Base-by-base conservation (phyloP, 495 filamentous ascomycete genomes). In the Rostrohypoxylon terebratum region DNA sequence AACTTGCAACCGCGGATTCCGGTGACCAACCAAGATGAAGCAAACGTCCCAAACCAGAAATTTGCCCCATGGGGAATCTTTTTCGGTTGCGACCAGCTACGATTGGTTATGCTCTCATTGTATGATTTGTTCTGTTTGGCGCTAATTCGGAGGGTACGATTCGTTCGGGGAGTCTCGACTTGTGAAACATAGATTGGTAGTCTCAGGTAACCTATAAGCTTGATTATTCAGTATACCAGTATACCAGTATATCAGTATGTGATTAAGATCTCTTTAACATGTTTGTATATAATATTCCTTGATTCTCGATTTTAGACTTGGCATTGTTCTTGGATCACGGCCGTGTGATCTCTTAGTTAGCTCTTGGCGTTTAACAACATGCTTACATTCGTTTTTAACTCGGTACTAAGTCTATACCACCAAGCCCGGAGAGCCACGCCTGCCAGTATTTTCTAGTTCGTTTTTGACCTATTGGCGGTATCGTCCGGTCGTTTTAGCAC, bases 341-440 rank as follows among this genome's bases (percentile, higher is more conserved):
- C 54, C 62, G 34, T 47, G 45, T 66, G 63, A 66, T 63, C 51
- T 42, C 25, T 54, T 63, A 48, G 59, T 38, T 18, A 36, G n/a
- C 51, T 20, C 51, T 55, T 55, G 20, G 51, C 25, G 25, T 11
- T 55, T 16, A 7, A 25, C 14, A 25, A 8, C 51, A 36, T 20
- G n/a, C 31, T 13, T 55, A 16, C 51, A 14, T 51, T 14, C 23
- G 9, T 34, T 36, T 28, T 55, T 36, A 16, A 55, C 51, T 55
- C 51, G n/a, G 9, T 20, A 36, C n/a, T n/a, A n/a, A n/a, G n/a
- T n/a, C n/a, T n/a, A n/a, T n/a, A n/a, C n/a, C n/a, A n/a, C n/a
- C 36, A 33, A n/a, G n/a, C 2, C 51, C 36, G n/a, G 31, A 20
- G 51, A n/a, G n/a, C 23, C 48, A 31, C 21, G 31, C 21, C 48